Conservation (phyloP, 2,329 filamentous ascomycete species). For the Aspergillus neotritici region DNA sequence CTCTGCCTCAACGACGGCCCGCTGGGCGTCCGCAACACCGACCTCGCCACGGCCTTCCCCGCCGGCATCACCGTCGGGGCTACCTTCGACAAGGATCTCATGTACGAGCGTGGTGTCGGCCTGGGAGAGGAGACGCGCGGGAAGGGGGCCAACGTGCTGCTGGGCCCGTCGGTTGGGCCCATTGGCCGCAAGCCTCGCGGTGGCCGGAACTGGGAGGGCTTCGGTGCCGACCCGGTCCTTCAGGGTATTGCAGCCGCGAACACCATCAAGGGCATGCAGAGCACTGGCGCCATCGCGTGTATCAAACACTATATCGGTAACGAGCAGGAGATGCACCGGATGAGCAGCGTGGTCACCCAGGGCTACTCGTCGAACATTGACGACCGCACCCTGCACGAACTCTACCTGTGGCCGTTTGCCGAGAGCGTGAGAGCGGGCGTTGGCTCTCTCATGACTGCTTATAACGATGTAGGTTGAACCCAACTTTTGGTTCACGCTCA, state of each 20-base stretch:
- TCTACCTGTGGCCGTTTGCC: slow-evolving; percentile 47
- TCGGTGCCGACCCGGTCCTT: slow-evolving; percentile 64
- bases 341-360: slow-evolving; percentile 39
- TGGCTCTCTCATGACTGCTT: slow-evolving; percentile 42
- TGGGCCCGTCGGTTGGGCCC: slow-evolving; percentile 66
- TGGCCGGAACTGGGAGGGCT: slow-evolving; percentile 71
- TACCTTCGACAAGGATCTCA: slow-evolving; percentile 67
- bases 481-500: neutral
- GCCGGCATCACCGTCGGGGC: slow-evolving; percentile 71
- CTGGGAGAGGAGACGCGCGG: slow-evolving; percentile 66
- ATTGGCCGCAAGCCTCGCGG: slow-evolving; percentile 66
- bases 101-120: slow-evolving; percentile 62
- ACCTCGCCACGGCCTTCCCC: slow-evolving; percentile 71
- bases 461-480: slow-evolving; percentile 34
- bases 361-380: slow-evolving; percentile 47
- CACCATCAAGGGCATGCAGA: slow-evolving; percentile 54
- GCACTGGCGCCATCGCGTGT: slow-evolving; percentile 51
- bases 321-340: slow-evolving; percentile 44
- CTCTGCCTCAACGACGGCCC: slow-evolving; percentile 68
- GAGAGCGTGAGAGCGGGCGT: slow-evolving; percentile 45
- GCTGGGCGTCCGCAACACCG: slow-evolving; percentile 64
- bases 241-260: slow-evolving; percentile 49
- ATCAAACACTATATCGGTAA: slow-evolving; percentile 55
- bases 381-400: slow-evolving; percentile 44
- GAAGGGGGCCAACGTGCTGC: slow-evolving; percentile 65